phyloP scores from a whole-genome alignment of 768 basidiomycete species.

The Rubroboletus pulcherrimus region DNA sequence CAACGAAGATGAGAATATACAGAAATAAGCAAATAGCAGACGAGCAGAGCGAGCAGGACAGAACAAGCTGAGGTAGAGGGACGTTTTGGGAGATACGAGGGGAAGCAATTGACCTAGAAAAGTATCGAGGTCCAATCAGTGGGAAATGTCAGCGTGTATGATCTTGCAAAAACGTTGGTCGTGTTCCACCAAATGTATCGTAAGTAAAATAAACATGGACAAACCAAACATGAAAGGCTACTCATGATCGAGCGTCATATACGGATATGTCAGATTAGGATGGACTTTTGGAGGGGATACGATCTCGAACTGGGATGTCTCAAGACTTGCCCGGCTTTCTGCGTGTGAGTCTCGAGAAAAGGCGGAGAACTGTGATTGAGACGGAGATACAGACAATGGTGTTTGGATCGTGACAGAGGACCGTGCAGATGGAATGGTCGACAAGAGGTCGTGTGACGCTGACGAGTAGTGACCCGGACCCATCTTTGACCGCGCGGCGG shows the following conservation, averaged over 20 bases:
- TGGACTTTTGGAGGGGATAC: conserved; percentile 47
- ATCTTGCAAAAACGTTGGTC: conserved; percentile 13
- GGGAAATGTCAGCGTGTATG: conserved; percentile 9
- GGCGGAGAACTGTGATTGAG: conserved; percentile 24
- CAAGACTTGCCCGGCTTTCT: conserved; percentile 51
- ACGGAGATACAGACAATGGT: conserved; percentile 26
- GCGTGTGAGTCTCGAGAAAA: conserved; percentile 22
- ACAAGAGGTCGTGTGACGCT: conserved; percentile 31
- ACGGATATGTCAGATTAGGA: conserved; percentile 52
- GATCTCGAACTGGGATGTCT: conserved; percentile 65
- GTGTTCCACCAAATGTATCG: conserved; percentile 10
- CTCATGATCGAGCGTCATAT: conserved; percentile 48
- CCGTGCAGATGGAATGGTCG: conserved; percentile 5
- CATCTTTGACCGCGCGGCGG: conserved; percentile 17
- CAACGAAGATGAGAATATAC: conserved; percentile 14
- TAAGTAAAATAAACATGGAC: conserved; percentile 15
- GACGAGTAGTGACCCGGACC: conserved; percentile 21
- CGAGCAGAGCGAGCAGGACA: conserved; percentile 19
- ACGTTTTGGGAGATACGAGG: conserved; percentile 6
- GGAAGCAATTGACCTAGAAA: conserved; percentile 7
- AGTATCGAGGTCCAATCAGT: conserved; percentile 3
- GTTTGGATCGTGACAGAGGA: conserved; percentile 15
- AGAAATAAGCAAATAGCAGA: conserved; percentile 14
- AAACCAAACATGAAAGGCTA: conserved; percentile 17
- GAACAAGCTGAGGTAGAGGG: conserved; percentile 15